Evolutionary conservation across 108 stramenopile genomes (phyloP).

Genomic region (Parietichytrium sp.): DNA sequence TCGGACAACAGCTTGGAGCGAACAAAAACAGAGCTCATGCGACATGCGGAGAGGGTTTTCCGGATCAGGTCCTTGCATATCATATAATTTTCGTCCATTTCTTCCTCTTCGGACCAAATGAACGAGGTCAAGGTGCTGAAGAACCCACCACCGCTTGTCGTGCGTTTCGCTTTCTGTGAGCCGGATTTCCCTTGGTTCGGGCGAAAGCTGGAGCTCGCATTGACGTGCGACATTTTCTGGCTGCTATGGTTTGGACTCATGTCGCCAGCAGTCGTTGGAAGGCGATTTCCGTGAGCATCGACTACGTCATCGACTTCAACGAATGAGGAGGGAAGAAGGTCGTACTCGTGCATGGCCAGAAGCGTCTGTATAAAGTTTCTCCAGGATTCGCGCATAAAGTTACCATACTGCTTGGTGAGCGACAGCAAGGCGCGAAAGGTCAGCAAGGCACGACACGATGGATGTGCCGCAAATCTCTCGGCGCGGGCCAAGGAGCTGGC

Average conservation of each 20-base stretch:
- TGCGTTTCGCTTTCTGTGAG: background rate
- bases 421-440: conserved; percentile 20
- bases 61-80: conserved; percentile 1
- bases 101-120: conserved; percentile 30
- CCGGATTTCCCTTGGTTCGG: background rate
- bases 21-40: conserved; percentile 8
- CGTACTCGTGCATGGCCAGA: conserved; percentile 4
- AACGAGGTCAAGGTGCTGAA: conserved; percentile 19
- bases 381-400: conserved; percentile 32
- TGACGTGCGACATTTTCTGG: too few species aligned
- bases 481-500: background rate
- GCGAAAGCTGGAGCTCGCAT: background rate
- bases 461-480: background rate
- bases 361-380: conserved; percentile 19
- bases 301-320: conserved; percentile 25
- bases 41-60: conserved; percentile 23
- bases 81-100: background rate
- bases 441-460: conserved; percentile 1
- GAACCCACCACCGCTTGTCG: background rate
- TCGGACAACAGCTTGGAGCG: background rate
- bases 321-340: conserved; percentile 19
- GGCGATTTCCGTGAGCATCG: background rate
- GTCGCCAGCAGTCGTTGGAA: background rate
- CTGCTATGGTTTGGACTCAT: background rate
- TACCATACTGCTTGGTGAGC: conserved; percentile 22